Evolutionary conservation across 1,284 basidiomycete genomes (phyloP), one percentile per base, ranked within the genome.

Genomic region (Ustilago loliicola): DNA sequence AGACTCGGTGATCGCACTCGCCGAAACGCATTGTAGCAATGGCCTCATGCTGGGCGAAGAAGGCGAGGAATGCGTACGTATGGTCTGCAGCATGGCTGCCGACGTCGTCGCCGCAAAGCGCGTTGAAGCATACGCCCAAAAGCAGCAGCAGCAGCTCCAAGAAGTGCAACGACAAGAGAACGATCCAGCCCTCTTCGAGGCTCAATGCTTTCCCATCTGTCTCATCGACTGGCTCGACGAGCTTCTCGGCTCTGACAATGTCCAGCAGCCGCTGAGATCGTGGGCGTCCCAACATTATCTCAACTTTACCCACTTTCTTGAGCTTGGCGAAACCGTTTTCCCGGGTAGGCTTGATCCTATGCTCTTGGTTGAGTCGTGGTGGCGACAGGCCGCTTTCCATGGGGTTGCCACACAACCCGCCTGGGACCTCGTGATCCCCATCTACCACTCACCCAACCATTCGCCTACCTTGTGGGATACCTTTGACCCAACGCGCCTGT

Each of bases 61-160:
- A n/a, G n/a, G n/a, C n/a, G n/a, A n/a, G 32, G 77, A 80, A 60
- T 80, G 77, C 48, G 66, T 80, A 2, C 73, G 71, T 25, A 53
- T 62, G 21, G 42, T 80, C 27, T 38, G 65, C 50, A 54, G 32
- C 36, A 29, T 71, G 25, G 61, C 67, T 55, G 72, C 72, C 52
- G 77, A 79, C 23, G 61, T 76, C 11, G 56, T 48, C 2, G 56
- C 56, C n/a, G 56, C 56, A 2, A 27, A 23, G 19, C 56, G 56
- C 29, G 56, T 58, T 15, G n/a, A n/a, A n/a, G n/a, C n/a, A n/a
- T n/a, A n/a, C n/a, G n/a, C n/a, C n/a, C n/a, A n/a, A n/a, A n/a
- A n/a, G n/a, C n/a, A n/a, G n/a, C n/a, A n/a, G n/a, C n/a, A n/a
- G n/a, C n/a, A n/a, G n/a, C n/a, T n/a, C n/a, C 7, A 29, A 38